Percentiles rank a stretch among this genome's conserved stretches.
Conservation (phyloP, 192 early-diverging fungal genomes). For the Entomortierella beljakovae region DNA sequence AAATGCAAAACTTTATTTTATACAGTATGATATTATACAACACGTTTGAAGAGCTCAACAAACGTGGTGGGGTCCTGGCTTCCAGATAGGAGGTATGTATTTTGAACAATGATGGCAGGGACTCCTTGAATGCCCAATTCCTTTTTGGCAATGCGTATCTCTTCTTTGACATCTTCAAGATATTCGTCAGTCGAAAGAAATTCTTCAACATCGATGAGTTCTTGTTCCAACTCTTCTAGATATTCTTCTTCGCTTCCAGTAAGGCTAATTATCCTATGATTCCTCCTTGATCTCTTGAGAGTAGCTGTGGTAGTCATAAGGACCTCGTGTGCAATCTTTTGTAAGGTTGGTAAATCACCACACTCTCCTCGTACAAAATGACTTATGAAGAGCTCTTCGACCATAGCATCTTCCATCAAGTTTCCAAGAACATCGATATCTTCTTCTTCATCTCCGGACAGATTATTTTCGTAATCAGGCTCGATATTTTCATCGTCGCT, state of each 20-base stretch:
- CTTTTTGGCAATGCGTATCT: slow-evolving; percentile 16
- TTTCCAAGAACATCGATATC: slow-evolving; percentile 11
- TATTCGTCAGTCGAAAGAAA: slow-evolving; percentile 17
- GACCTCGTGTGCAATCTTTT: slow-evolving; percentile 10
- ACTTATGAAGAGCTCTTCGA: slow-evolving; percentile 30
- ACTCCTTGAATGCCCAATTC: slow-evolving; percentile 30
- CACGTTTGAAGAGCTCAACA: slow-evolving; percentile 32
- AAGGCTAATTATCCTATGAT: not conserved
- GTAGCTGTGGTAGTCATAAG: not conserved
- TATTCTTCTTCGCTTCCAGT: not conserved
- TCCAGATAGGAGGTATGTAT: slow-evolving; percentile 26
- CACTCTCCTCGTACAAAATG: slow-evolving; percentile 36
- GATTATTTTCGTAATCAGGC: not conserved
- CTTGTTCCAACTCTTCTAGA: not conserved
- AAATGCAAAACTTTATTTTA: not conserved
- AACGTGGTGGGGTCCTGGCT: slow-evolving; percentile 17
- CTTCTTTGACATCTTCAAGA: slow-evolving; percentile 21
- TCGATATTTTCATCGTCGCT: not conserved
- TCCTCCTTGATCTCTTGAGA: not conserved
- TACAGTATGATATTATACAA: slow-evolving; percentile 3
- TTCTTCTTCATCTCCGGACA: slow-evolving; percentile 1
- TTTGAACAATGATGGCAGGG: slow-evolving; percentile 24
- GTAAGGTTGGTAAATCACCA: slow-evolving; percentile 15
- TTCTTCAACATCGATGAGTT: slow-evolving; percentile 2
- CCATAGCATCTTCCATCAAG: slow-evolving; percentile 30